These are phyloP conservation scores for Phlyctochytrium planicorne DNA, from an alignment of 192 early-diverging fungal species.

Conservation along the genomic window DNA sequence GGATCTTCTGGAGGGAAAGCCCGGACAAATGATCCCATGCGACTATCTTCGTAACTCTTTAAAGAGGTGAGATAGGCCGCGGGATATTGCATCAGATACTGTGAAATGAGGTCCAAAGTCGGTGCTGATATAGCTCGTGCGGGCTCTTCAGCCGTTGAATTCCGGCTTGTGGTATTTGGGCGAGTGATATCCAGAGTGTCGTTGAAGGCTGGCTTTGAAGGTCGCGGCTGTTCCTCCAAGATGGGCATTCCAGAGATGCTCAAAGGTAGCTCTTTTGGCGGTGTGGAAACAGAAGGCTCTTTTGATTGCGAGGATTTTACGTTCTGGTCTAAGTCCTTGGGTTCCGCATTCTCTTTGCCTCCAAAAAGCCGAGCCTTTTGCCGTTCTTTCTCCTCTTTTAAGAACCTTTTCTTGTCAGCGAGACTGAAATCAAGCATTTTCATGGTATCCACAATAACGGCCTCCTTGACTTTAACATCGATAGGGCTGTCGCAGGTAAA, in stretches of 20 bases:
- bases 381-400: conserved; percentile 39
- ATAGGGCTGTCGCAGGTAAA: conserved; percentile 59
- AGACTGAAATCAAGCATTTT: conserved; percentile 41
- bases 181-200: background rate
- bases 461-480: conserved; percentile 52
- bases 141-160: background rate
- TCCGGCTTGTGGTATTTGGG: background rate
- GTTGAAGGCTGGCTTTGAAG: too few relatives aligned
- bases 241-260: background rate
- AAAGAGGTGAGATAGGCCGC: conserved; percentile 7
- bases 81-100: background rate
- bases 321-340: too few relatives aligned
- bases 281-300: background rate
- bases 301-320: background rate
- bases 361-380: conserved; percentile 29
- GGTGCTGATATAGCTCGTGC: conserved; percentile 6
- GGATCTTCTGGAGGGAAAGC: conserved; percentile 44
- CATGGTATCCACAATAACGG: conserved; percentile 51
- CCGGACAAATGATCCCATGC: conserved; percentile 40
- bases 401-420: conserved; percentile 25
- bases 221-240: too few relatives aligned
- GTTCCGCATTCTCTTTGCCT: background rate
- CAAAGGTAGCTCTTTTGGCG: background rate
- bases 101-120: conserved; percentile 11
- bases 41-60: conserved; percentile 32